Percentiles rank a stretch among this genome's conserved stretches.
Evolutionary conservation across 179 eudicot genomes (phyloP).

Genomic region (Nepenthes alata): DNA sequence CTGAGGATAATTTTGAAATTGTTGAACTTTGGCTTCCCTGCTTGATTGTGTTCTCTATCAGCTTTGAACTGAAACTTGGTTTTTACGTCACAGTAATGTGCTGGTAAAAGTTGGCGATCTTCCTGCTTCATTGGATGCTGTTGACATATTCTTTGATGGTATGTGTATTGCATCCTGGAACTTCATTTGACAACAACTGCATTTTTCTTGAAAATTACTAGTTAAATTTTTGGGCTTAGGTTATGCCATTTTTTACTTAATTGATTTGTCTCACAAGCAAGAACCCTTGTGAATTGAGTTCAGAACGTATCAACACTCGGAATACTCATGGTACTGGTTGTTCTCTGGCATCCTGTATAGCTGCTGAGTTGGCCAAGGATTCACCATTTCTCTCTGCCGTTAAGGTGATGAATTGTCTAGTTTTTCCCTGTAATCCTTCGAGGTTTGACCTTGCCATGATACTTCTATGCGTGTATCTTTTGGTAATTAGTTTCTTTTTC

Average conservation of each 20-base stretch:
- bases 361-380: constrained; percentile 93
- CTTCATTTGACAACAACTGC: background rate
- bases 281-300: constrained; percentile 53
- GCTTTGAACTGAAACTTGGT: background rate
- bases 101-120: constrained; percentile 96
- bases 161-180: constrained; percentile 9
- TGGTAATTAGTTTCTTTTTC: no score
- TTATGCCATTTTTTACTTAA: background rate
- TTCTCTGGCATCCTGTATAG: constrained; percentile 85
- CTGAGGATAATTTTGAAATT: no score
- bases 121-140: constrained; percentile 60
- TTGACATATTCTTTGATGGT: constrained; percentile 90
- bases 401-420: constrained; percentile 33
- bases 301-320: constrained; percentile 49
- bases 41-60: background rate
- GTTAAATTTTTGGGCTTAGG: background rate
- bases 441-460: no score
- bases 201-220: background rate
- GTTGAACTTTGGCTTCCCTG: no score
- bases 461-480: no score
- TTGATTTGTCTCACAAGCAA: constrained; percentile 33
- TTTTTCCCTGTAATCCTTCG: background rate
- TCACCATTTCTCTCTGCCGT: constrained; percentile 65
- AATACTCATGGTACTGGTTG: constrained; percentile 98
- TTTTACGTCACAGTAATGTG: constrained; percentile 45